Evolutionary conservation across 1,284 basidiomycete species (phyloP), one percentile per base, ranked within the genome.

Genomic region (Sanghuangporus sanghuang): DNA sequence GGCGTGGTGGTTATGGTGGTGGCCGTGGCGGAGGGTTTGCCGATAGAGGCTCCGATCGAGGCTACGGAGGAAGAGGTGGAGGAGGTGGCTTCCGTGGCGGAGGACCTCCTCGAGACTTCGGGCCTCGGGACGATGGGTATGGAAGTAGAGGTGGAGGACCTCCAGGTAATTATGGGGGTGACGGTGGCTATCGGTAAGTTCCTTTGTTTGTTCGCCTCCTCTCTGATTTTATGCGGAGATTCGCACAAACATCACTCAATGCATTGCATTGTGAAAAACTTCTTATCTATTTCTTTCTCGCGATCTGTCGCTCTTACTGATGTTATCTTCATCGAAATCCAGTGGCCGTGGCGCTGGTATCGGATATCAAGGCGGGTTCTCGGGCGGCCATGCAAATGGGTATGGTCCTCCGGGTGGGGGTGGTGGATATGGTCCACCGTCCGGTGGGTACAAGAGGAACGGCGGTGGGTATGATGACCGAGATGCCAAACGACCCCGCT

Each of bases 391-490:
- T 46, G 21, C 50, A 7, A 52, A 52, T 67, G 85, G 86, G 49
- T 87, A 87, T 70, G 82, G 69, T n/a, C 67, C 66, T 42, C 64
- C 62, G 59, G 61, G 61, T 44, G 67, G 67, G 21, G 67, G 66
- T 7, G 59, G 62, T 48, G 65, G 65, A 42, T 71, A 66, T 62
- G 76, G 78, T 49, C 76, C 78, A 67, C 71, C 69, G 16, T 72
- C 71, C 42, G 70, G 83, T 64, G 81, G 82, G 65, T 83, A 80
- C 71, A 90, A 89, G 75, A 84, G 89, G 66, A 80, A 82, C 72
- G 83, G 84, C 71, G 85, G 86, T 75, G 87, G 87, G 71, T 87
- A 84, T 75, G 90, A 91, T 71, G 91, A 92, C 75, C 84, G 90
- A 68, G 90, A 92, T 69, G 71, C 81, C 49, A 93, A 93, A 77